Conservation (phyloP, 805 yeast species). For the Cyberlindnera euphorbiae region DNA sequence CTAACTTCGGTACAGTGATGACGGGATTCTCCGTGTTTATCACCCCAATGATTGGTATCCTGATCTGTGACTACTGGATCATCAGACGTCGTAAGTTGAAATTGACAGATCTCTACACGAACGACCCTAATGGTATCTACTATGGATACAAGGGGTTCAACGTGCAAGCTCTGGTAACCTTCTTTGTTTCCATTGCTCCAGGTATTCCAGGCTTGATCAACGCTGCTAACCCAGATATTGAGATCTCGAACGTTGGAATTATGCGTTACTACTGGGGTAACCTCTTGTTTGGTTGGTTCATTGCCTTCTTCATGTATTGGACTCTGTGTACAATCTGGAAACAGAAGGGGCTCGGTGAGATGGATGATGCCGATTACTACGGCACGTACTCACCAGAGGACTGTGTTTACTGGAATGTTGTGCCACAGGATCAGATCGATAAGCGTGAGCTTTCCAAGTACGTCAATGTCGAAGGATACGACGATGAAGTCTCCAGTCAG, state of each 20-base stretch:
- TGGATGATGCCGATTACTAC: conserved; percentile 10
- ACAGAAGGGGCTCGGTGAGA: conserved; percentile 6
- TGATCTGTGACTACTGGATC: conserved; percentile 35
- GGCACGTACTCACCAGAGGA: conserved; percentile 6
- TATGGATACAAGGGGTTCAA: conserved; percentile 38
- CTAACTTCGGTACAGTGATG: conserved; percentile 30
- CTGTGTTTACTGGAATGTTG: conserved; percentile 6
- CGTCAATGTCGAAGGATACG: conserved; percentile 1
- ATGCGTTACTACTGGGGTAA: conserved; percentile 40
- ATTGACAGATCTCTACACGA: conserved; percentile 29
- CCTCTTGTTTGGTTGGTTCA: conserved; percentile 36
- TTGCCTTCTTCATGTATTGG: conserved; percentile 36
- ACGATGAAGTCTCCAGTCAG: too few relatives aligned
- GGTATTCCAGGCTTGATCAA: conserved; percentile 46
- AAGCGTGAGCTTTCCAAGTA: conserved; percentile 4
- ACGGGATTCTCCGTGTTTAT: conserved; percentile 31
- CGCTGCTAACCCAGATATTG: conserved; percentile 25
- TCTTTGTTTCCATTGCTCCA: conserved; percentile 38
- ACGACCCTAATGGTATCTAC: conserved; percentile 27
- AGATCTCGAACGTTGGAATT: conserved; percentile 30
- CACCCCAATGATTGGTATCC: conserved; percentile 32
- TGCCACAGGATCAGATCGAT: conserved; percentile 5
- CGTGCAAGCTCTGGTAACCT: conserved; percentile 36
- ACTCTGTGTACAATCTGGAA: conserved; percentile 7
- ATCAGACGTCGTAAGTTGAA: conserved; percentile 30